Conservation (phyloP, 768 basidiomycete species). For the Lactifluus pinguis region DNA sequence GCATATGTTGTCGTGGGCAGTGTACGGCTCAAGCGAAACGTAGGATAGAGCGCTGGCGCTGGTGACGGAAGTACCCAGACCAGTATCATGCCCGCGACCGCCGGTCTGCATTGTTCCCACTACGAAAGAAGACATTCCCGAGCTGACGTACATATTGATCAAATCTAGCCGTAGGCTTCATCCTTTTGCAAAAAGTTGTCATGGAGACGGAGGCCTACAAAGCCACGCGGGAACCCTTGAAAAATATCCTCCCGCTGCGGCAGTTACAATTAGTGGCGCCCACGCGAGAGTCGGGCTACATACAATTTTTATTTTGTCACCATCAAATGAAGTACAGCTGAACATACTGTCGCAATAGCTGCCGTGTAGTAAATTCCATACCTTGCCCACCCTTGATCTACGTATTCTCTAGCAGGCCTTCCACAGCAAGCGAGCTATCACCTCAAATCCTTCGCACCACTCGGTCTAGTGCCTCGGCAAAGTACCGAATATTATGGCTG, state of each 20-base stretch:
- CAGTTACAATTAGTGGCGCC: not conserved
- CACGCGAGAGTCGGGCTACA: not conserved
- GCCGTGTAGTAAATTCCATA: not conserved
- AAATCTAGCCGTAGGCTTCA: not conserved
- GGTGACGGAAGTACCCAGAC: not conserved
- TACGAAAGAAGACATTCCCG: not conserved
- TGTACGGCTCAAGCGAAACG: not conserved
- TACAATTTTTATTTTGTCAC: not conserved
- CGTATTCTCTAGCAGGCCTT: not conserved
- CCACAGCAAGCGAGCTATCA: not conserved
- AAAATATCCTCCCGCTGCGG: not conserved
- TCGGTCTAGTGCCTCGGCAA: conserved; percentile 62
- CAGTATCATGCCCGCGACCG: not conserved
- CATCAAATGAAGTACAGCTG: not conserved
- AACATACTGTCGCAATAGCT: not conserved
- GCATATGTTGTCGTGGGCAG: too few species aligned
- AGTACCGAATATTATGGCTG: conserved; percentile 63
- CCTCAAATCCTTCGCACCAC: conserved; percentile 41
- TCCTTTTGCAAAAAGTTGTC: not conserved
- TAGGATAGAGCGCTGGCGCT: not conserved
- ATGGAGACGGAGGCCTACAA: not conserved
- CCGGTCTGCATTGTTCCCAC: not conserved
- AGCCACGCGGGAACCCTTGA: not conserved
- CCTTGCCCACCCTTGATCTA: not conserved
- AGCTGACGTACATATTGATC: too few species aligned